Percentiles rank a stretch among this genome's conserved stretches.
phyloP scores from a whole-genome alignment of 2,329 filamentous ascomycete species.

The Penicillium verrucosum region DNA sequence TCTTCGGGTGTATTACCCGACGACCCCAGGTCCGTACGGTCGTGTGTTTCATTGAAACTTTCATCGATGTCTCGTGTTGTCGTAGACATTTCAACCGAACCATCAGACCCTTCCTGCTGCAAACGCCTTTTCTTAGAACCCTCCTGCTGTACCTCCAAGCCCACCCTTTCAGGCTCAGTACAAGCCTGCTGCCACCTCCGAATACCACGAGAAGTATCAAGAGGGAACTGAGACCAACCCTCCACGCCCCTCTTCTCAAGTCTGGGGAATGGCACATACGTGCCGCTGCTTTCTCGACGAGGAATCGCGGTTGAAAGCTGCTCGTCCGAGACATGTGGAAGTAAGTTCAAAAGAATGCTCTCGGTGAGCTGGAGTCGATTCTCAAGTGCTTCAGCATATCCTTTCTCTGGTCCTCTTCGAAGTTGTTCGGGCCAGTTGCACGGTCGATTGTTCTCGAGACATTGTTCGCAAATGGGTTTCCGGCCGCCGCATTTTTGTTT shows the following conservation, averaged over 20 bases:
- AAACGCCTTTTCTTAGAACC: not conserved
- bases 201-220: constrained; percentile 33
- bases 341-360: constrained; percentile 37
- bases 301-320: constrained; percentile 28
- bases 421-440: constrained; percentile 41
- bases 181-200: constrained; percentile 38
- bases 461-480: constrained; percentile 39
- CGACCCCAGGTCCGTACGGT: not conserved
- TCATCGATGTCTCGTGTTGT: not conserved
- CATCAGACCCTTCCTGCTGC: not conserved
- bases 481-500: constrained; percentile 41
- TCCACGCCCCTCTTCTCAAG: constrained; percentile 34
- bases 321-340: constrained; percentile 32
- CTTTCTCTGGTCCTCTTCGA: constrained; percentile 47
- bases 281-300: constrained; percentile 14
- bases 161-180: not conserved
- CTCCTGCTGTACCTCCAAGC: not conserved
- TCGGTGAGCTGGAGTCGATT: constrained; percentile 45
- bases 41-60: not conserved
- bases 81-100: not conserved
- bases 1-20: not conserved
- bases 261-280: constrained; percentile 21
- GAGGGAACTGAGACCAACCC: constrained; percentile 39
- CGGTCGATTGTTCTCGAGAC: constrained; percentile 31
- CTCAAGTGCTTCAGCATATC: constrained; percentile 46